Base-by-base conservation (phyloP, 176 grass and related monocot genomes). In the Areca catechu region DNA sequence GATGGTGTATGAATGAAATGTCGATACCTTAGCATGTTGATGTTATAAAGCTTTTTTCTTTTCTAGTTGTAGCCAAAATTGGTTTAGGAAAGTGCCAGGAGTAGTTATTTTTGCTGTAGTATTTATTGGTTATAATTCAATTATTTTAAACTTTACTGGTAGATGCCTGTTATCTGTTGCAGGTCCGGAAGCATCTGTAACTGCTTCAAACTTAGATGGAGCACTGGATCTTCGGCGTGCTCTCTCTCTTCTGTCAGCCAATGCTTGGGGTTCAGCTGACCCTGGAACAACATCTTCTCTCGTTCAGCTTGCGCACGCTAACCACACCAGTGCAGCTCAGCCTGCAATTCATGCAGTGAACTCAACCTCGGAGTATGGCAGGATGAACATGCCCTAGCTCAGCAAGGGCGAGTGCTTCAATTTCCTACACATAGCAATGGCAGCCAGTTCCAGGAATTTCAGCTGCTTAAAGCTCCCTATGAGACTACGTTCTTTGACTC, bases 191-290 rank as follows among this genome's bases (percentile, higher is more conserved):
- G 50, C 65, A 67, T 67, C 65, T 43, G 19, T 51, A 34, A 28
- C 51, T 54, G 65, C 65, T 67, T 67, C 65, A 25, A 67, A 67
- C 65, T 55, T 56, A 27, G 50, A 55, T 20, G 65, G 65, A 67
- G 65, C 65, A 67, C 65, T 51, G 17, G 65, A 67, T 54, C 65
- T 67, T 55, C 65, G 52, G 51, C 65, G 65, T 55, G 65, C 65
- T 67, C 51, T 67, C 65, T 67, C 65, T 67, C 65, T 67, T 67
- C 65, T 67, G 65, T 67, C 65, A 67, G 20, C 65, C 27, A 43
- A 37, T 55, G 14, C 65, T 21, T 67, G 65, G 65, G 51, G 24
- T 55, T 67, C 65, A 20, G 18, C n/a, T 55, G 65, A 67, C 19
- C 51, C 65, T 43, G 50, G 65, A 54, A 27, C 53, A 67, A 15